Conservation (phyloP, 306 rosid species). For the Carpinus viminea region DNA sequence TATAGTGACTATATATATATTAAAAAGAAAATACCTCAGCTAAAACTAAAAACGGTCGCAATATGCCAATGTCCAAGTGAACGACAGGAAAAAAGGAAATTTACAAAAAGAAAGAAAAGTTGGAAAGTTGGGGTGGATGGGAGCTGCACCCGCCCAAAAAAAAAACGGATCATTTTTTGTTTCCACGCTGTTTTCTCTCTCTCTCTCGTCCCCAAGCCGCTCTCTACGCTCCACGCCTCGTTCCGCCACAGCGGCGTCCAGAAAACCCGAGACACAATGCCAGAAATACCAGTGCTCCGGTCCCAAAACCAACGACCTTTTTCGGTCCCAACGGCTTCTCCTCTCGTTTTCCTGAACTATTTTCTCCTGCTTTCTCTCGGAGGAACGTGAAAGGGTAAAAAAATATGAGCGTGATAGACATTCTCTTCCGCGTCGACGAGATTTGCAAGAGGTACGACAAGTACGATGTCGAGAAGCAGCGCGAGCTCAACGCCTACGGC, state of each 20-base stretch:
- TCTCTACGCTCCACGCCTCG: conserved; percentile 43
- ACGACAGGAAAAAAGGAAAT: too few relatives aligned
- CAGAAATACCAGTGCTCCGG: background rate
- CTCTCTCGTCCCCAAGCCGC: conserved; percentile 18
- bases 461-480: conserved; percentile 75
- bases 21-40: too few relatives aligned
- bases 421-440: conserved; percentile 74
- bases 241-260: conserved; percentile 21
- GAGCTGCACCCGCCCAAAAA: conserved; percentile 12
- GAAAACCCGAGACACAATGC: conserved; percentile 13
- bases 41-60: too few relatives aligned
- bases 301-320: background rate
- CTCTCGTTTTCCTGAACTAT: background rate
- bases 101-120: background rate
- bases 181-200: conserved; percentile 7
- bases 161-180: background rate
- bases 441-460: conserved; percentile 73
- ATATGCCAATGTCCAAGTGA: too few relatives aligned
- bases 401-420: conserved; percentile 64
- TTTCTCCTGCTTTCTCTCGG: background rate
- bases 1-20: too few relatives aligned
- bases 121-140: background rate
- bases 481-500: conserved; percentile 64
- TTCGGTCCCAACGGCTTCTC: background rate
- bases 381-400: conserved; percentile 9